Base-by-base conservation (phyloP, 2,329 filamentous ascomycete species). In the Hymenoscyphus fructigenus region DNA sequence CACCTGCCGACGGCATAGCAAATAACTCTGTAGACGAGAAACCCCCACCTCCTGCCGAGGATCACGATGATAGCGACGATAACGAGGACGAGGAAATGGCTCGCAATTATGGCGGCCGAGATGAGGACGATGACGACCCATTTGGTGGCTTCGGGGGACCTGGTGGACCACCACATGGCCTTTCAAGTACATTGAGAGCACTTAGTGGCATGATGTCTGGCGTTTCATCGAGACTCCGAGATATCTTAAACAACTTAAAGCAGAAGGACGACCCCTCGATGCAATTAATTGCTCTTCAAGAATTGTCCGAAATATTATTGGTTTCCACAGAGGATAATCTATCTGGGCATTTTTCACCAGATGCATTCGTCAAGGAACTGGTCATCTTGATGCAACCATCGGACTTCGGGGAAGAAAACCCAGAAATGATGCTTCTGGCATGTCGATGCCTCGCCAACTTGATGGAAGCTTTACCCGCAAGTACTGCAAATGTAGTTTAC, bases 321-420 rank as follows among this genome's bases (percentile, higher is more conserved):
- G 91, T 99, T 44, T 97, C 94, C 12, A 98, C 95, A 70, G 95
- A 99, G 78, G 95, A 99, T 75, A 97, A 96, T 70, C 84, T 99
- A 12, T 92, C 94, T 1, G 95, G 95, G 4, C 92, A 97, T 74
- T 98, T 99, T 76, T 92, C 92, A 0, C 92, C 95, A 1, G 95
- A 99, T 78, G 86, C 91, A 9, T 98, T 95, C 75, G 92, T 99
- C 63, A 97, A 97, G 79, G 95, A 99, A 78, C 83, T 99, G 61
- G 93, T 99, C 58, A 79, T 84, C 14, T 80, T 99, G 71, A 98
- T 99, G 95, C 91, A 96, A 72, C 91, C 92, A 2, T 92, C 91
- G 74, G 92, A 96, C 64, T 88, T 91, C 68, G 84, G 81, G 0
- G 92, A 96, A 72, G 93, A 96, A 76, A 97, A 97, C 71, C 91